Base-by-base conservation (phyloP, 768 basidiomycete genomes). In the Russula vinacea region DNA sequence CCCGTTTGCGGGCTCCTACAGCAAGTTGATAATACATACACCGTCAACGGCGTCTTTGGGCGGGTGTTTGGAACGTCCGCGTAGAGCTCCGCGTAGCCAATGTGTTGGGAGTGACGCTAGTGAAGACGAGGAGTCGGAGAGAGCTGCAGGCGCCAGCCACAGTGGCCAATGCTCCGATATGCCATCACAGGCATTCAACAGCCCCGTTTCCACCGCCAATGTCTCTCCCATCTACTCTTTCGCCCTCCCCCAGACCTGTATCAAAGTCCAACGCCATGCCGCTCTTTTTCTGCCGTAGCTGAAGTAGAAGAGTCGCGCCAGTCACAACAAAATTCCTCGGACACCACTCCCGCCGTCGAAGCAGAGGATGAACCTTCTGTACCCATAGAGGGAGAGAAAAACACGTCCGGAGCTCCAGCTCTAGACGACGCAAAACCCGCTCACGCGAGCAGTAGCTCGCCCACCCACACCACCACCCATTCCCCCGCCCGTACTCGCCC, bases 141-240 rank as follows among this genome's bases (percentile, higher is more conserved):
- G n/a, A n/a, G n/a, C n/a, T n/a, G n/a, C n/a, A n/a, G n/a, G n/a
- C n/a, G n/a, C n/a, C n/a, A n/a, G n/a, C n/a, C n/a, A n/a, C n/a
- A n/a, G n/a, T n/a, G n/a, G n/a, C n/a, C n/a, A n/a, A 62, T 62
- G 62, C 39, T 57, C 33, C 37, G 39, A 44, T 55, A 55, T 32
- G 39, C 49, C 11, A 29, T 40, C 39, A 33, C 49, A 16, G 24
- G 45, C 19, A 47, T 32, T 32, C 35, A 14, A 3, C 16, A 1
- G 22, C 19, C 10, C 19, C 58, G n/a, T 39, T 13, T 5, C 35
- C 49, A 51, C 26, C 17, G 11, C 29, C 50, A 29, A 51, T 32
- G 29, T 37, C 53, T 14, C 4, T 33, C 26, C 10, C 29, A 19
- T 26, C 3, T n/a, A 19, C n/a, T 45, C 44, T 45, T 45, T 1